These are phyloP conservation scores for Hordeum marinum DNA, from an alignment of 176 grass and related monocot species.

Conservation along the genomic window DNA sequence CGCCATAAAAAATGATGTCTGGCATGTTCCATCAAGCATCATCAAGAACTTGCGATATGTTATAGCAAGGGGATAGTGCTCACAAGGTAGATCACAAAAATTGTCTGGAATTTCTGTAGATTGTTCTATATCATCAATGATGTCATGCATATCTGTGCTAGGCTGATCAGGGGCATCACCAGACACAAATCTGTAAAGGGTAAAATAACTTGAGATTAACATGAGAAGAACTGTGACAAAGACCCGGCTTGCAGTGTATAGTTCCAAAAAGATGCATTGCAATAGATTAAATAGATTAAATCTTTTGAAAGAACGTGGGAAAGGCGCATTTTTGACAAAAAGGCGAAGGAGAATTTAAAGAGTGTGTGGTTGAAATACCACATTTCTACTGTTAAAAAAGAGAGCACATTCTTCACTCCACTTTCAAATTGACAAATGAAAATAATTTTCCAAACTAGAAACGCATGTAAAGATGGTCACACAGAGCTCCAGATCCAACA, in stretches of 20 bases:
- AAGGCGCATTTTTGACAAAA: too few species aligned
- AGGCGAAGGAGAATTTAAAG: too few species aligned
- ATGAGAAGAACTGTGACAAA: background rate
- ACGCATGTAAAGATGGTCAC: background rate
- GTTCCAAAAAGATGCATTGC: background rate
- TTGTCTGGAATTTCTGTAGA: constrained; percentile 64
- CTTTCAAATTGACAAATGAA: background rate
- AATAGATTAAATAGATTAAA: too few species aligned
- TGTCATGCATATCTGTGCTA: constrained; percentile 54
- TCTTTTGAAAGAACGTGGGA: too few species aligned
- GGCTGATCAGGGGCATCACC: constrained; percentile 27
- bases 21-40: constrained; percentile 83
- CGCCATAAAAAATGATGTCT: constrained; percentile 51
- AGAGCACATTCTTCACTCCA: background rate
- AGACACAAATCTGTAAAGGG: constrained; percentile 42
- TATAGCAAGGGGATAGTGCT: constrained; percentile 63
- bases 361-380: too few species aligned
- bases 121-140: constrained; percentile 40
- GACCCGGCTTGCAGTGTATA: background rate
- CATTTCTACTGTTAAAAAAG: too few species aligned
- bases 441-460: background rate
- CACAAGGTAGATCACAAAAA: constrained; percentile 31
- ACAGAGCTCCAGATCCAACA: background rate
- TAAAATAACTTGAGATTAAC: background rate
- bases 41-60: constrained; percentile 72